phyloP scores from a whole-genome alignment of 2,329 filamentous ascomycete species.

The Paramyrothecium roridum region DNA sequence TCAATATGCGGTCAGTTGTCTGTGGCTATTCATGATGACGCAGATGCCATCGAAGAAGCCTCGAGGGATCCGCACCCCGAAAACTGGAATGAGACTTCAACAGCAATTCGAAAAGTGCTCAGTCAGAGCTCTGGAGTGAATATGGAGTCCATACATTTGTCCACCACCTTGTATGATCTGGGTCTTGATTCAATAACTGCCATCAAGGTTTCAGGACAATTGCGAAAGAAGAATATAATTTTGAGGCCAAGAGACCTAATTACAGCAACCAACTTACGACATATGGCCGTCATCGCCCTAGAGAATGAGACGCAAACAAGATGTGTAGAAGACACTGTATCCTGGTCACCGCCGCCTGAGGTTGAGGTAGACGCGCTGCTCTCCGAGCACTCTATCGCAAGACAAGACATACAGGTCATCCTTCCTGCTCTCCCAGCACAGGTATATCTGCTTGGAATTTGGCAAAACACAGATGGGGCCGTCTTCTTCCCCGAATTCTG shows the following conservation, averaged over 20 bases:
- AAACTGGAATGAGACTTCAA: slow-evolving; percentile 31
- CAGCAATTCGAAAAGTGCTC: slow-evolving; percentile 43
- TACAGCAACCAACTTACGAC: slow-evolving; percentile 58
- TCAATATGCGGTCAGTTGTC: slow-evolving; percentile 63
- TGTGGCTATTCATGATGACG: background rate
- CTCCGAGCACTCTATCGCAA: slow-evolving; percentile 32
- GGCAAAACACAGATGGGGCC: slow-evolving; percentile 63
- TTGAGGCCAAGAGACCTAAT: slow-evolving; percentile 72
- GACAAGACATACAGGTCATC: slow-evolving; percentile 47
- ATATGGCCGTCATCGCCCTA: slow-evolving; percentile 49
- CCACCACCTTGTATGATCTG: slow-evolving; percentile 73
- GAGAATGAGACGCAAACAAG: background rate
- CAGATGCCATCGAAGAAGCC: background rate
- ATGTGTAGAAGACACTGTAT: background rate
- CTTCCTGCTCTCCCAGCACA: slow-evolving; percentile 76
- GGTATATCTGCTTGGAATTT: slow-evolving; percentile 73
- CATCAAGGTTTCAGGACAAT: slow-evolving; percentile 73
- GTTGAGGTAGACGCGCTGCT: slow-evolving; percentile 39
- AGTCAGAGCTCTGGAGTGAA: slow-evolving; percentile 59
- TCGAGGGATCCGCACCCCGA: background rate
- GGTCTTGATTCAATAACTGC: slow-evolving; percentile 90
- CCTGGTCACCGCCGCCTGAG: slow-evolving; percentile 26
- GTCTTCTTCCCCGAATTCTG: slow-evolving; percentile 74
- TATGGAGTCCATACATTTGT: slow-evolving; percentile 52
- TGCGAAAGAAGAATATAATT: slow-evolving; percentile 60